Evolutionary conservation across 1,284 basidiomycete species (phyloP), one percentile per base, ranked within the genome.

Genomic region (Moesziomyces sp.): DNA sequence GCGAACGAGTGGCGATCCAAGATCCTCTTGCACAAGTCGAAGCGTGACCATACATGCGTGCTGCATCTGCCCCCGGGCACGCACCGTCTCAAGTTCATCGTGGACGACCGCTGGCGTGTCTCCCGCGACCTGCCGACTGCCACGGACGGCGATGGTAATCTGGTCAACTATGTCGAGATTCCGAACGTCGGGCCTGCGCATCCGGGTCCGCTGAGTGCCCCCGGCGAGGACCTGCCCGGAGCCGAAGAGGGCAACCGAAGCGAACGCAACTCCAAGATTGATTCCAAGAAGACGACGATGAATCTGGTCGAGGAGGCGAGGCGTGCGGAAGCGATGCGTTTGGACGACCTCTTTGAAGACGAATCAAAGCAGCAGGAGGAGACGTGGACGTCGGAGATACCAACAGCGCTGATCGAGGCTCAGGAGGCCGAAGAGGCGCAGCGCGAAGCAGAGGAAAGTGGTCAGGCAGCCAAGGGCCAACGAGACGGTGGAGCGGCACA

Each of bases 81-180:
- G 2, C 95, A 99, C 83, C 92, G 96, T 66, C 88, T 98, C 83
- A 94, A 95, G 74, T 99, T 98, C 87, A 89, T 98, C 75, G 93
- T 99, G 64, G 97, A 99, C 85, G 92, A 93, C 62, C 89, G 91
- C 53, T 94, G 92, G 91, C 89, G 91, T 63, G 88, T 88, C 57
- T 88, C 88, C 13, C 86, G 87, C 74, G 90, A 94, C 73, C 88
- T 97, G 23, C 92, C 94, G 9, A 92, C 93, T 1, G 93, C 95
- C 0, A 93, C 94, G 33, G 95, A 98, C 83, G 93, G 94, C 77
- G 93, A 97, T 80, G 96, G 97, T 33, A 92, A 92, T 35, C 87
- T 99, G 54, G 94, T 97, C 74, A 99, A 99, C 86, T 98, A 97
- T 84, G 79, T 84, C 58, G 81, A 84, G 62, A 81, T 84, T 19